A percentile compares a stretch with the other conserved stretches of the same genome.
These are phyloP conservation scores for Desmodesmus armatus DNA, from an alignment of 139 green algal genomes.

Conservation along the genomic window DNA sequence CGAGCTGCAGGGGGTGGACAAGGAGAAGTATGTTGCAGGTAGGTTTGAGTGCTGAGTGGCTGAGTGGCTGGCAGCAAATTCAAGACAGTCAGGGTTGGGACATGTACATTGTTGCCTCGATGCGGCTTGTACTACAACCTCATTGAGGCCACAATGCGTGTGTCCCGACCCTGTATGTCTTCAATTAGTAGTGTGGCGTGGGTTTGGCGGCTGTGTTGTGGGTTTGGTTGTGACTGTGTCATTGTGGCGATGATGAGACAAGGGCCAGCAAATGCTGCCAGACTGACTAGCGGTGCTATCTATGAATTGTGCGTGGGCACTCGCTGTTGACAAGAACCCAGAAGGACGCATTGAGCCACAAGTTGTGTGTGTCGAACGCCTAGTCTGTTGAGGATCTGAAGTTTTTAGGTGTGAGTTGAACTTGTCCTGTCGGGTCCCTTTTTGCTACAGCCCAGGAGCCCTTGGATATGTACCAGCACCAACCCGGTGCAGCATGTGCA, in stretches of 20 bases:
- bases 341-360: constrained; percentile 42
- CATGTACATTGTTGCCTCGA: no score
- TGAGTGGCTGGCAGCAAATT: background rate
- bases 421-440: no score
- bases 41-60: background rate
- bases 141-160: no score
- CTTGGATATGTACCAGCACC: background rate
- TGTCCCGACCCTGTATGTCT: no score
- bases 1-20: constrained; percentile 58
- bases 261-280: constrained; percentile 13
- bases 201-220: background rate
- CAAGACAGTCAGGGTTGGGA: no score
- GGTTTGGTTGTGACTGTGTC: background rate
- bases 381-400: no score
- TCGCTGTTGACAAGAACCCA: constrained; percentile 22
- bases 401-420: background rate
- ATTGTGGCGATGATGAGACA: constrained; percentile 40
- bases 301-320: background rate
- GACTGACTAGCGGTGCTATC: no score
- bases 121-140: no score
- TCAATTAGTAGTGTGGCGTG: no score
- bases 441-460: no score
- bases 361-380: no score
- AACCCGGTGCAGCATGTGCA: background rate
- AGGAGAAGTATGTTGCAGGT: constrained; percentile 48